Percentiles rank a stretch among this genome's conserved stretches.
Evolutionary conservation across 192 early-diverging fungal species (phyloP).

Genomic region (Entomortierella lignicola): DNA sequence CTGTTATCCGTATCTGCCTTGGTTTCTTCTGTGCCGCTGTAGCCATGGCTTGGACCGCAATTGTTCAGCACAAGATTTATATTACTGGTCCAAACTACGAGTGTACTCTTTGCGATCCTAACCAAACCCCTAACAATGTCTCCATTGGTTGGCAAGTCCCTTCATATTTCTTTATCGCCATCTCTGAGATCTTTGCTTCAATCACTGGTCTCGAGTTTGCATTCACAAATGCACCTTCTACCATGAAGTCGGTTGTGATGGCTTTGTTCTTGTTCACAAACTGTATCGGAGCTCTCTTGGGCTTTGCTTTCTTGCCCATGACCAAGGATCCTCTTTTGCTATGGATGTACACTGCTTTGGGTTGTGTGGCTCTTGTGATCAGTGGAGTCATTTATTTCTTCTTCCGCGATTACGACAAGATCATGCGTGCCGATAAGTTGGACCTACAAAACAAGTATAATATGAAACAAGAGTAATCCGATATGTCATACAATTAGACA

Average conservation of each 20-base stretch:
- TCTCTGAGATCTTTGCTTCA: slow-evolving; percentile 76
- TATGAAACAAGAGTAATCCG: neutral
- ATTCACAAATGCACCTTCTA: slow-evolving; percentile 70
- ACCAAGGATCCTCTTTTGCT: slow-evolving; percentile 67
- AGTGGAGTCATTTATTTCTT: slow-evolving; percentile 17
- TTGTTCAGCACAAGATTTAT: slow-evolving; percentile 74
- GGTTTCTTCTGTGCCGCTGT: slow-evolving; percentile 72
- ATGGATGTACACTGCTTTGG: slow-evolving; percentile 72
- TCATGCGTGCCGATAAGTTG: slow-evolving; percentile 24
- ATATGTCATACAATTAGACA: neutral
- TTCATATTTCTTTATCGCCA: slow-evolving; percentile 68
- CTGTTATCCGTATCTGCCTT: slow-evolving; percentile 72
- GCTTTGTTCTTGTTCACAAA: slow-evolving; percentile 73
- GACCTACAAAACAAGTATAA: slow-evolving; percentile 35
- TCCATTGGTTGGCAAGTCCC: slow-evolving; percentile 68
- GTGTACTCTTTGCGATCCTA: slow-evolving; percentile 45
- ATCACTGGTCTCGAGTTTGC: slow-evolving; percentile 77
- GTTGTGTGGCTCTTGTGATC: slow-evolving; percentile 27
- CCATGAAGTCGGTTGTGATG: slow-evolving; percentile 79
- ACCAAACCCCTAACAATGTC: slow-evolving; percentile 61
- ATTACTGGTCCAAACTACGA: slow-evolving; percentile 64
- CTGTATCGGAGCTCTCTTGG: slow-evolving; percentile 65
- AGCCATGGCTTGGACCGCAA: slow-evolving; percentile 70
- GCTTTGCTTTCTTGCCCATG: slow-evolving; percentile 67
- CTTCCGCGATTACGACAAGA: slow-evolving; percentile 39